Conservation (phyloP, 129 eudicot species). For the Pulicaria dysenterica region DNA sequence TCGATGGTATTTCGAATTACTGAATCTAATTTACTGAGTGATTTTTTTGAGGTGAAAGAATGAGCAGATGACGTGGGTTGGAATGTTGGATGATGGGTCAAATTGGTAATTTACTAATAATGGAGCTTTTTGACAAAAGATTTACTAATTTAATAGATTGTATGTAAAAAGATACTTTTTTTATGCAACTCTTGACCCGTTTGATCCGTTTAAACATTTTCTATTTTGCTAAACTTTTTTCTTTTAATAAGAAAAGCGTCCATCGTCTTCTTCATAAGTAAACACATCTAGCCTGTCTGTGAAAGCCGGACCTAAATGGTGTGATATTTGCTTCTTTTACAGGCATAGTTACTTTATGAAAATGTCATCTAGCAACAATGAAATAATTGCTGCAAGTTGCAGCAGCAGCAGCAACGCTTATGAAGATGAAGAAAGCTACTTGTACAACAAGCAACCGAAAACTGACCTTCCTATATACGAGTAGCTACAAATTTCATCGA, state of each 20-base stretch:
- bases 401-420: constrained; percentile 39
- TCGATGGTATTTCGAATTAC: constrained; percentile 60
- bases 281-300: background rate
- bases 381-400: constrained; percentile 56
- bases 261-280: background rate
- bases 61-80: background rate
- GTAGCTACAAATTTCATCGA: constrained; percentile 24
- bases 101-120: background rate
- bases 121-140: background rate
- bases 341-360: constrained; percentile 96
- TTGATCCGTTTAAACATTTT: background rate
- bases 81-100: background rate
- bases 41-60: background rate
- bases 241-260: too few species aligned
- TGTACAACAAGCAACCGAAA: constrained; percentile 47
- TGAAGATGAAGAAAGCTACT: constrained; percentile 38
- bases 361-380: constrained; percentile 53
- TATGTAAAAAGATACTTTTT: background rate
- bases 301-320: background rate
- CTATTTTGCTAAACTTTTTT: too few species aligned
- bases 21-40: background rate
- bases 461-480: constrained; percentile 76
- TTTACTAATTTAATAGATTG: background rate
- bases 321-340: constrained; percentile 19
- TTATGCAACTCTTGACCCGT: background rate